Evolutionary conservation across 768 basidiomycete species (phyloP).

Genomic region (Leccinum uliginosum): DNA sequence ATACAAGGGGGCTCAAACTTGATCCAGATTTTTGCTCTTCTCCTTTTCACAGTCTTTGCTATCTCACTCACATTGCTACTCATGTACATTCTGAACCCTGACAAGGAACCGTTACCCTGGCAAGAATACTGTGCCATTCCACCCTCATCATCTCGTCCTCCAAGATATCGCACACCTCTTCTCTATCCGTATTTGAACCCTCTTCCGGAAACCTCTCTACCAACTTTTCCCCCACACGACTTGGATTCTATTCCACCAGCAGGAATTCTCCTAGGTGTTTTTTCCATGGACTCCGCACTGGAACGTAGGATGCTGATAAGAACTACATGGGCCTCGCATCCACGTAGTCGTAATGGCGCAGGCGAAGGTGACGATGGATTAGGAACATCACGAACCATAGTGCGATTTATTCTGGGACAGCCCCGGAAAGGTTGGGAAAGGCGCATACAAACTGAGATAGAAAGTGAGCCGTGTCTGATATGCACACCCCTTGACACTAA

Average conservation of each 20-base stretch:
- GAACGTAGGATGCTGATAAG: conserved; percentile 86
- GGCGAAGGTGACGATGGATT: conserved; percentile 61
- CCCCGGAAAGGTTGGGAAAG: conserved; percentile 78
- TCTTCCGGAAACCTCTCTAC: conserved; percentile 21
- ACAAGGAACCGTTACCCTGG: conserved; percentile 94
- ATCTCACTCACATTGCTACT: conserved; percentile 81
- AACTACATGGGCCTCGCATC: conserved; percentile 85
- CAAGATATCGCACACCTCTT: conserved; percentile 40
- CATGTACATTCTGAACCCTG: conserved; percentile 92
- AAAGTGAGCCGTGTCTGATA: conserved; percentile 53
- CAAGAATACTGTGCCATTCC: conserved; percentile 85
- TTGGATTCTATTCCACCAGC: conserved; percentile 76
- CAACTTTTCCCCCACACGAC: conserved; percentile 66
- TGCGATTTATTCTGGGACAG: conserved; percentile 86
- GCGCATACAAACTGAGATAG: conserved; percentile 82
- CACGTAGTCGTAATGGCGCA: conserved; percentile 70
- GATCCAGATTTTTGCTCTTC: conserved; percentile 58
- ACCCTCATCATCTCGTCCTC: conserved; percentile 39
- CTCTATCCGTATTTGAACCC: conserved; percentile 37
- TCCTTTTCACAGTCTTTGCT: conserved; percentile 77
- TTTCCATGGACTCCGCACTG: conserved; percentile 80
- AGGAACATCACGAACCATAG: conserved; percentile 78
- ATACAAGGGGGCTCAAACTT: conserved; percentile 19
- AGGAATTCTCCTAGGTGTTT: conserved; percentile 85
- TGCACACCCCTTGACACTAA: not conserved